Conservation (phyloP, 805 yeast species). For the Hemisphaericaspora nanyangensis region DNA sequence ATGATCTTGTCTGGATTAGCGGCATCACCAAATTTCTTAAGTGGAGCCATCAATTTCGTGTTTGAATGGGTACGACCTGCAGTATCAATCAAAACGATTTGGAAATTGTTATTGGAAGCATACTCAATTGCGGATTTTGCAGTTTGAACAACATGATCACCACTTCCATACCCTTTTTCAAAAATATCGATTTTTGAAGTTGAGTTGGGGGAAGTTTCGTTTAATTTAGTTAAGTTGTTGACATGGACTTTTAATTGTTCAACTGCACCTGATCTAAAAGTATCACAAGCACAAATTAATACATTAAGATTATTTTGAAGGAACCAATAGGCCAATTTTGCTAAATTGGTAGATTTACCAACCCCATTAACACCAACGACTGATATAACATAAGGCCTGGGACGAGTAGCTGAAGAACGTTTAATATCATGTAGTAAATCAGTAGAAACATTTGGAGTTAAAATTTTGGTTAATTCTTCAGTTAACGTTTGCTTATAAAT, state of each 20-base stretch:
- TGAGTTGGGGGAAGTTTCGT: slow-evolving; percentile 43
- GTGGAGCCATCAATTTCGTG: slow-evolving; percentile 89
- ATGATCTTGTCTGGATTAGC: slow-evolving; percentile 95
- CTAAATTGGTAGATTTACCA: slow-evolving; percentile 92
- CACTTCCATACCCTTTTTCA: slow-evolving; percentile 96
- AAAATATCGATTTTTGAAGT: slow-evolving; percentile 62
- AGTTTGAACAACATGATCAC: slow-evolving; percentile 87
- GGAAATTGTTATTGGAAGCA: slow-evolving; percentile 68
- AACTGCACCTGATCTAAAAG: slow-evolving; percentile 98
- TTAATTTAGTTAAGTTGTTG: slow-evolving; percentile 68
- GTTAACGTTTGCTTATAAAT: slow-evolving; percentile 59
- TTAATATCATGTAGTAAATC: slow-evolving; percentile 82
- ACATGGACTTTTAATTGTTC: slow-evolving; percentile 95
- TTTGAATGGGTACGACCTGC: slow-evolving; percentile 98
- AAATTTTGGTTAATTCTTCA: slow-evolving; percentile 69
- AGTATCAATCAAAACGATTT: slow-evolving; percentile 89
- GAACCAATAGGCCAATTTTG: slow-evolving; percentile 93
- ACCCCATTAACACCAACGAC: slow-evolving; percentile 98
- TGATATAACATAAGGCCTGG: slow-evolving; percentile 85
- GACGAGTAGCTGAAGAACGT: slow-evolving; percentile 19
- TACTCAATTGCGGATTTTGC: slow-evolving; percentile 86
- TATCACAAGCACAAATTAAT: slow-evolving; percentile 93
- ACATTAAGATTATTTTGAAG: slow-evolving; percentile 84
- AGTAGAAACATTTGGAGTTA: slow-evolving; percentile 89
- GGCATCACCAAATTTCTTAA: slow-evolving; percentile 90